phyloP scores from a whole-genome alignment of 805 yeast genomes.

The Brettanomyces custersianus region DNA sequence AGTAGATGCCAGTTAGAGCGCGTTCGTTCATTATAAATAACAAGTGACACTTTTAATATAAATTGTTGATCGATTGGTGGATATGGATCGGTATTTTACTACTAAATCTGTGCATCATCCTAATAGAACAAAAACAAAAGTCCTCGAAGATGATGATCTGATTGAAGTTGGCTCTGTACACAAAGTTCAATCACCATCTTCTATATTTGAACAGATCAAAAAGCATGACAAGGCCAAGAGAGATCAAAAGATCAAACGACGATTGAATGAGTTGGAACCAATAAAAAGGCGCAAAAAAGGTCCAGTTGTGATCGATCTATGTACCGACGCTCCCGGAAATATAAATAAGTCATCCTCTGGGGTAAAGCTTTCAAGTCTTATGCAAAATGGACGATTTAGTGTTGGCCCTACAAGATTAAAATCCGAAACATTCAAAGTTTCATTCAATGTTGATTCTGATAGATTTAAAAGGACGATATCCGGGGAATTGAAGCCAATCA shows the following conservation, averaged over 20 bases:
- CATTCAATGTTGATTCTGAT: constrained; percentile 8
- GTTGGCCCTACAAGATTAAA: constrained; percentile 7
- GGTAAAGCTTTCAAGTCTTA: constrained; percentile 1
- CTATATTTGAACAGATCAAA: not conserved
- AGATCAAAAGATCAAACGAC: not conserved
- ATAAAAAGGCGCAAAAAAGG: not conserved
- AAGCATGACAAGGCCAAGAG: not conserved
- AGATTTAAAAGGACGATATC: constrained; percentile 4
- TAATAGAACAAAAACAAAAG: not conserved
- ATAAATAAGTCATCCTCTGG: not conserved
- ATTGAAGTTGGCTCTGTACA: not conserved
- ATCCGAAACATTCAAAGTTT: constrained; percentile 9
- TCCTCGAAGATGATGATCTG: not conserved
- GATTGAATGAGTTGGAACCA: not conserved
- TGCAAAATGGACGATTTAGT: constrained; percentile 12
- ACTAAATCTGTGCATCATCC: not conserved
- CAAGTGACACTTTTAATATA: too few relatives aligned
- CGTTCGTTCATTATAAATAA: too few relatives aligned
- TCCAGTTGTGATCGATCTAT: not conserved
- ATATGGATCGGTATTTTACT: not conserved
- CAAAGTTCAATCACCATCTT: not conserved
- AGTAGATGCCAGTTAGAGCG: too few relatives aligned
- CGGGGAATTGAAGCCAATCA: constrained; percentile 1
- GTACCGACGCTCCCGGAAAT: not conserved
- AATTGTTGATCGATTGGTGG: too few relatives aligned